phyloP scores from a whole-genome alignment of 768 basidiomycete species.

The Mycena vulgaris region DNA sequence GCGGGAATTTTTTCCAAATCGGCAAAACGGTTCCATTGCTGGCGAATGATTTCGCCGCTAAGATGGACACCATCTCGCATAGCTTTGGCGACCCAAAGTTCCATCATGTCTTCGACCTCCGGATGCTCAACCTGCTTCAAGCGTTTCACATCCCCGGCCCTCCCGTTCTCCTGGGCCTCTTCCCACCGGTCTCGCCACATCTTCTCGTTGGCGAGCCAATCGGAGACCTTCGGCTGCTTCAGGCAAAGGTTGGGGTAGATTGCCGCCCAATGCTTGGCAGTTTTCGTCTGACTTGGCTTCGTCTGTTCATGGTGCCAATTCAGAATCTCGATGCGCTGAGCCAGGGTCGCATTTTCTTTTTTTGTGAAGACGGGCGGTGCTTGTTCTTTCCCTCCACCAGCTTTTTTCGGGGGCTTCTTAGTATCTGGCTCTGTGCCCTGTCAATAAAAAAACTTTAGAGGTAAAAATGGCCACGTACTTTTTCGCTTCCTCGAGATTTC shows the following conservation, averaged over 20 bases:
- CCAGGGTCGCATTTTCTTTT: slow-evolving; percentile 42
- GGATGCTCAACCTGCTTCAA: slow-evolving; percentile 43
- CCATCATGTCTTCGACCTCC: slow-evolving; percentile 55
- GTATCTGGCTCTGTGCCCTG: too few species aligned
- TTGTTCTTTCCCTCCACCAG: not conserved
- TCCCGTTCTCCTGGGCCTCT: not conserved
- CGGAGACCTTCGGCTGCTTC: slow-evolving; percentile 44
- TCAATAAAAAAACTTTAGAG: too few species aligned
- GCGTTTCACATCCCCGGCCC: slow-evolving; percentile 40
- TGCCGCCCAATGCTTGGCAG: slow-evolving; percentile 41
- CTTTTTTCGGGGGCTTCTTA: too few species aligned
- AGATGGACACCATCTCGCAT: slow-evolving; percentile 48
- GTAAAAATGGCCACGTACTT: too few species aligned
- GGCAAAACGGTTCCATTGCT: slow-evolving; percentile 55
- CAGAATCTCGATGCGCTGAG: slow-evolving; percentile 47
- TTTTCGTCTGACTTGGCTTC: slow-evolving; percentile 41
- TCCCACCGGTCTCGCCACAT: slow-evolving; percentile 43
- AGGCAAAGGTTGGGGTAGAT: slow-evolving; percentile 47
- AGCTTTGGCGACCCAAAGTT: slow-evolving; percentile 54
- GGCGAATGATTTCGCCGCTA: slow-evolving; percentile 49
- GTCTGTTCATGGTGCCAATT: slow-evolving; percentile 46
- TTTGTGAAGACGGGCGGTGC: slow-evolving; percentile 15
- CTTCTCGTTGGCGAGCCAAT: slow-evolving; percentile 48
- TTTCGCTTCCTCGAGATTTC: too few species aligned
- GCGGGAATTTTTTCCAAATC: slow-evolving; percentile 47